phyloP scores from a whole-genome alignment of 768 basidiomycete species.

The Cubamyces lactineus region DNA sequence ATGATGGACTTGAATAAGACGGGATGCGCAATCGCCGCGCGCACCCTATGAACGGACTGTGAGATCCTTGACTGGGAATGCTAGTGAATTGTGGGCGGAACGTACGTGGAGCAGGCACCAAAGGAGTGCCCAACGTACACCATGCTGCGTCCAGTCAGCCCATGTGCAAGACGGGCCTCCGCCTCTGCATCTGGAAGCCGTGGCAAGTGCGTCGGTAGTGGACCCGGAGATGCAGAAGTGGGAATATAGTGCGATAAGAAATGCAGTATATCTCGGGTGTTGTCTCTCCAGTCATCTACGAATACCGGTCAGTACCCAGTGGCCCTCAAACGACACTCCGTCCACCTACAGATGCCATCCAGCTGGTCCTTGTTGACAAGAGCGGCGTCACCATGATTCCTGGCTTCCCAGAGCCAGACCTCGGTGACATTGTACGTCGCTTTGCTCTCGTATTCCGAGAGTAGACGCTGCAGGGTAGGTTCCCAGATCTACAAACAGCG shows the following conservation, averaged over 20 bases:
- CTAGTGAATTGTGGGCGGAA: conserved; percentile 17
- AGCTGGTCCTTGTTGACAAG: conserved; percentile 63
- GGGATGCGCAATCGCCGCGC: conserved; percentile 66
- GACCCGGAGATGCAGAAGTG: conserved; percentile 22
- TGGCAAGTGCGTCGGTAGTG: conserved; percentile 56
- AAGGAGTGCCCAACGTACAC: conserved; percentile 83
- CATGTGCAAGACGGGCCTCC: conserved; percentile 44
- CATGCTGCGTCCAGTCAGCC: conserved; percentile 57
- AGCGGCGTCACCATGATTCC: conserved; percentile 85
- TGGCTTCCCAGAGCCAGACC: conserved; percentile 83
- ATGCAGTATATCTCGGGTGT: conserved; percentile 75
- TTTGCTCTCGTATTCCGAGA: conserved; percentile 43
- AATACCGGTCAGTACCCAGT: not conserved
- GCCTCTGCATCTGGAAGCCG: conserved; percentile 51
- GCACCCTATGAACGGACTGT: conserved; percentile 44
- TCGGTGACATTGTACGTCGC: conserved; percentile 54
- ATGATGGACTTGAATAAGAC: conserved; percentile 71
- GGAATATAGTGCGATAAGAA: conserved; percentile 76
- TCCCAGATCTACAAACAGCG: conserved; percentile 70
- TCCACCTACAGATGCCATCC: conserved; percentile 59
- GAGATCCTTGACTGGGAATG: not conserved
- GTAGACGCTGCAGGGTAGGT: conserved; percentile 56
- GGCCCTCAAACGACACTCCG: not conserved
- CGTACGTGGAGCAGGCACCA: conserved; percentile 78
- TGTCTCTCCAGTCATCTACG: conserved; percentile 78